Evolutionary conservation across 179 eudicot species (phyloP).

Genomic region (Patellifolia procumbens): DNA sequence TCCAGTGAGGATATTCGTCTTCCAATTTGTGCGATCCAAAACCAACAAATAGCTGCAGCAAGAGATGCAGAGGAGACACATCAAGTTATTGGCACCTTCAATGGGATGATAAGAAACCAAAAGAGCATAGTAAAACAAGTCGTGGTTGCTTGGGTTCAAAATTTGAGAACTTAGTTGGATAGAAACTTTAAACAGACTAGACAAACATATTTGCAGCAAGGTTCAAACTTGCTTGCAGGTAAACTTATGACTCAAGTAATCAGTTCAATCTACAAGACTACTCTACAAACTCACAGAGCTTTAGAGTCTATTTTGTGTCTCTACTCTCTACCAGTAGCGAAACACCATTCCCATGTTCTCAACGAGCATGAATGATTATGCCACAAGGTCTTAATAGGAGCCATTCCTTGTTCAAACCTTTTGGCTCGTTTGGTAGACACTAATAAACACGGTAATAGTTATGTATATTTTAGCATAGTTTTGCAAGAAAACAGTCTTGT

Average conservation of each 20-base stretch:
- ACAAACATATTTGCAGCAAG: neutral
- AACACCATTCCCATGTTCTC: neutral
- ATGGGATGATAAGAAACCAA: neutral
- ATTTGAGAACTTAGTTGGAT: neutral
- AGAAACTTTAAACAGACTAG: too few species aligned
- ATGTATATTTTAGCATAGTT: too few species aligned
- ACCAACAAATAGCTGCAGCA: constrained; percentile 66
- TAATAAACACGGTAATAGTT: too few species aligned
- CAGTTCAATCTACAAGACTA: neutral
- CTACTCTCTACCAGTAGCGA: neutral
- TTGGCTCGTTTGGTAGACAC: too few species aligned
- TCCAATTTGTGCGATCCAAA: constrained; percentile 89
- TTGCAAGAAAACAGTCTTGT: too few species aligned
- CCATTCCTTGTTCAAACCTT: neutral
- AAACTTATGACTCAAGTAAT: too few species aligned
- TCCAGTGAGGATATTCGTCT: constrained; percentile 73
- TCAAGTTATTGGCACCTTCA: neutral
- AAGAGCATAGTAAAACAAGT: neutral
- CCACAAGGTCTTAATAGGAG: neutral
- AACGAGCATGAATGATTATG: neutral
- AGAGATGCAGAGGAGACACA: neutral
- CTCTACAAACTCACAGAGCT: neutral
- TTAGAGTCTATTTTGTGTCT: neutral
- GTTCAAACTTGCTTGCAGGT: neutral
- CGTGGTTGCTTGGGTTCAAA: neutral